Base-by-base conservation (phyloP, 352 stramenopile genomes). In the Globisporangium splendens region DNA sequence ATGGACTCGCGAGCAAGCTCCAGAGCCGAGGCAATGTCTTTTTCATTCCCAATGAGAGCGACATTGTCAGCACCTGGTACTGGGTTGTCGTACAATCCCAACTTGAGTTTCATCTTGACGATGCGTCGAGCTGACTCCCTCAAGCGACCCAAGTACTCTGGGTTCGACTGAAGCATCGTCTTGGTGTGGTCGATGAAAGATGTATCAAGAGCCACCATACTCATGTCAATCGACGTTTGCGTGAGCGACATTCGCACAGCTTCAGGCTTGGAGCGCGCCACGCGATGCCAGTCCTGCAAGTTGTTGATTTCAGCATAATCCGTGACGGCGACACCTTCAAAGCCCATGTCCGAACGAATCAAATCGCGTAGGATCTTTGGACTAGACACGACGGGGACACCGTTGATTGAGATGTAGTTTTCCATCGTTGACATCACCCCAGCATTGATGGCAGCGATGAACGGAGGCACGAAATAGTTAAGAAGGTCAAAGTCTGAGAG, bases 281-380 rank as follows among this genome's bases (percentile, higher is more conserved):
- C 59, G 15, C 82, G 75, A 21, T 92, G 82, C 57, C 66, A 89
- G 10, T 67, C 61, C 42, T 86, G 63, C 7, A 97, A 69, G 55
- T 98, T 97, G 54, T 91, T 77, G 39, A 98, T 97, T 68, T 98
- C 91, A 20, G 72, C 71, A 65, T 93, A 98, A 65, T 98, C 93
- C 0, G 93, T 98, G 5, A 31, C 24, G 24, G 97, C 56, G 41
- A 97, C 69, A 11, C 91, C 89, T 33, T 93, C 61, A 56, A 97
- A 98, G 8, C 63, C 63, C 63, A 98, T 77, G 54, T 96, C 72
- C 15, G 83, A 63, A n/a, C 93, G 79, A 22, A 98, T 59, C 21
- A 98, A 56, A 43, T 90, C 24, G 5, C 76, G 62, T 21, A 97
- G 62, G 44, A 94, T 85, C 43, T 85, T 79, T 14, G 69, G 71